These are phyloP conservation scores for Tieghemiomyces parasiticus DNA, from an alignment of 192 early-diverging fungal species.

Conservation along the genomic window DNA sequence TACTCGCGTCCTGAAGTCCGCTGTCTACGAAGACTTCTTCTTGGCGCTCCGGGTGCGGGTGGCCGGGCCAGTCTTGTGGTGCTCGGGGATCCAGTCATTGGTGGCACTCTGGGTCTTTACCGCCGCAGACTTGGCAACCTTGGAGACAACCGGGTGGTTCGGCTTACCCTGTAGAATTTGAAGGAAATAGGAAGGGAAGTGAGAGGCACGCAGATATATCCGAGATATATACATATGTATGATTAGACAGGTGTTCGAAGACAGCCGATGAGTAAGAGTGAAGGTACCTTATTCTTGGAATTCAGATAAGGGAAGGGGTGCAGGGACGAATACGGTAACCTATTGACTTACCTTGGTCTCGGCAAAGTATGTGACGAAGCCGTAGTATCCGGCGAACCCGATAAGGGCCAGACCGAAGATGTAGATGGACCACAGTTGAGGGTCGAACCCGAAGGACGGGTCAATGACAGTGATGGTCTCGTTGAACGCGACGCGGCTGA, in stretches of 20 bases:
- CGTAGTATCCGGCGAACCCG: background rate
- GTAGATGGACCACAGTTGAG: conserved; percentile 11
- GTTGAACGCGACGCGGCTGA: background rate
- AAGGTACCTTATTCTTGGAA: background rate
- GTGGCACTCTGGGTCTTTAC: background rate
- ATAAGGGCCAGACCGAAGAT: background rate
- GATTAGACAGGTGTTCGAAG: background rate
- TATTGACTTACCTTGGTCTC: too few relatives aligned
- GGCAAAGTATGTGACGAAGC: background rate
- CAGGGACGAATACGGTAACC: background rate
- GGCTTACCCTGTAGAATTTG: background rate
- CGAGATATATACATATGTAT: background rate
- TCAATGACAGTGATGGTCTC: background rate
- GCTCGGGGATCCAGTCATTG: background rate
- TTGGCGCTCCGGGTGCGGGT: too few relatives aligned
- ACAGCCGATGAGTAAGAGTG: background rate
- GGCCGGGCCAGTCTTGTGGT: background rate
- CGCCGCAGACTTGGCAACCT: background rate
- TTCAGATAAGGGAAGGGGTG: background rate
- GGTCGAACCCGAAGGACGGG: conserved; percentile 1
- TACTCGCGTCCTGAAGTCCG: too few relatives aligned
- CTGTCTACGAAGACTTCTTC: too few relatives aligned
- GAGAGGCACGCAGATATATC: background rate
- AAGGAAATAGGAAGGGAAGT: background rate
- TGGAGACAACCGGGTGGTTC: background rate